These are phyloP conservation scores for Pseudopithomyces chartarum DNA, from an alignment of 2,329 filamentous ascomycete species.

Conservation along the genomic window DNA sequence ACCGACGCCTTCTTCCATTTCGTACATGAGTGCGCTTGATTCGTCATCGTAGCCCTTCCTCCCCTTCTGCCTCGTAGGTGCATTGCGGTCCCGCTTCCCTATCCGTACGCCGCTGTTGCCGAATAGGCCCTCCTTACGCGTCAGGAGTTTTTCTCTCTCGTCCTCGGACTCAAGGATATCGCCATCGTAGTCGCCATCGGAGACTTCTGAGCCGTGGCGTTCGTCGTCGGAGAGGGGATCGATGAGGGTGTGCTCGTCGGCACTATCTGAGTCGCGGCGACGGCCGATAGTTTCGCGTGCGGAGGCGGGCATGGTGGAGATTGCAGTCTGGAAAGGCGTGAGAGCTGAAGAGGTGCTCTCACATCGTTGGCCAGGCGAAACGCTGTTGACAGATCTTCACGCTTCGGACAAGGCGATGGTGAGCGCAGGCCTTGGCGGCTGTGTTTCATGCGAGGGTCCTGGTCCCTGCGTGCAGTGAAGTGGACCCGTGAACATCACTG, in stretches of 20 bases:
- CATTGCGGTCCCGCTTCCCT: constrained; percentile 28
- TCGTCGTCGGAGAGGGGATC: constrained; percentile 39
- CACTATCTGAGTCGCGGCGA: constrained; percentile 26
- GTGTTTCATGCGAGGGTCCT: neutral
- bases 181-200: constrained; percentile 43
- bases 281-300: constrained; percentile 20
- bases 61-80: constrained; percentile 24
- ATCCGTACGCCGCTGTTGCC: constrained; percentile 35
- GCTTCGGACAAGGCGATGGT: neutral
- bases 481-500: neutral
- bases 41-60: constrained; percentile 62
- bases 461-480: neutral
- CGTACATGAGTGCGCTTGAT: constrained; percentile 80
- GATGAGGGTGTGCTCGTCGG: constrained; percentile 38
- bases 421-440: neutral
- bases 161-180: constrained; percentile 53
- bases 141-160: constrained; percentile 51
- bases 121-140: constrained; percentile 37
- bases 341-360: constrained; percentile 1
- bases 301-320: constrained; percentile 26
- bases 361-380: constrained; percentile 14
- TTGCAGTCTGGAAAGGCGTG: neutral
- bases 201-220: constrained; percentile 38
- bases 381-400: neutral
- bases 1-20: constrained; percentile 83